A percentile compares a stretch with the other conserved stretches of the same genome.
These are phyloP conservation scores for Pulveroboletus ravenelii DNA, from an alignment of 768 basidiomycete genomes.

Conservation along the genomic window DNA sequence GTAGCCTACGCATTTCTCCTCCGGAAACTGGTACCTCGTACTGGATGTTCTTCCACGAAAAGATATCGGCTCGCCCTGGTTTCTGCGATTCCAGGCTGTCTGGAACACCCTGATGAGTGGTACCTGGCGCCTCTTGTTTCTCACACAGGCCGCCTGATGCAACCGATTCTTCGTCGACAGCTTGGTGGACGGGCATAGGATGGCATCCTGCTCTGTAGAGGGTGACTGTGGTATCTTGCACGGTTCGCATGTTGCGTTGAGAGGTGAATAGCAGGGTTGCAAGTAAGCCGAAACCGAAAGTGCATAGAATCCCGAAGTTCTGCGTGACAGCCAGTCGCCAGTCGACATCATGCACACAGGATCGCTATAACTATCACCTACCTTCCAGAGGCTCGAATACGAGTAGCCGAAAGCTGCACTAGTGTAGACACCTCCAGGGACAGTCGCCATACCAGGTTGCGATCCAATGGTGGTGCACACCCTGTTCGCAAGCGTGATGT, in stretches of 20 bases:
- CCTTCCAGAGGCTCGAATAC: slow-evolving; percentile 32
- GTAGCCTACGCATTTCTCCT: slow-evolving; percentile 36
- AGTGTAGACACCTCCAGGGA: slow-evolving; percentile 41
- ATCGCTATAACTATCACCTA: slow-evolving; percentile 23
- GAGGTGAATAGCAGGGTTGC: slow-evolving; percentile 34
- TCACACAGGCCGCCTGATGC: background rate
- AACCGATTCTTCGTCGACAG: slow-evolving; percentile 18
- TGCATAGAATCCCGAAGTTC: slow-evolving; percentile 43
- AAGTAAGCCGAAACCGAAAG: slow-evolving; percentile 39
- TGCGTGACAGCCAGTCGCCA: slow-evolving; percentile 4
- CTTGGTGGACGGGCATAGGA: background rate
- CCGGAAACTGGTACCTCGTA: slow-evolving; percentile 53
- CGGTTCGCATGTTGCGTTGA: slow-evolving; percentile 28
- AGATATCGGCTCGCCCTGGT: slow-evolving; percentile 43
- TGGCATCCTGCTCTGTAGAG: slow-evolving; percentile 16
- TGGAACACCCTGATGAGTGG: too few species aligned
- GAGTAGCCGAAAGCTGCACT: slow-evolving; percentile 27
- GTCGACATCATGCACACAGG: background rate
- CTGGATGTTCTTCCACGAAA: slow-evolving; percentile 71
- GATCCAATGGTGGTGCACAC: slow-evolving; percentile 43
- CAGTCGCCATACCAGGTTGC: slow-evolving; percentile 34
- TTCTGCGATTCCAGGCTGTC: slow-evolving; percentile 12
- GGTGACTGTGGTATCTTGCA: slow-evolving; percentile 30
- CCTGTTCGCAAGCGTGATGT: slow-evolving; percentile 32
- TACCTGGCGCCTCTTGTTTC: background rate